Conservation (phyloP, 148 eudicot genomes). For the Persicaria tinctoria region DNA sequence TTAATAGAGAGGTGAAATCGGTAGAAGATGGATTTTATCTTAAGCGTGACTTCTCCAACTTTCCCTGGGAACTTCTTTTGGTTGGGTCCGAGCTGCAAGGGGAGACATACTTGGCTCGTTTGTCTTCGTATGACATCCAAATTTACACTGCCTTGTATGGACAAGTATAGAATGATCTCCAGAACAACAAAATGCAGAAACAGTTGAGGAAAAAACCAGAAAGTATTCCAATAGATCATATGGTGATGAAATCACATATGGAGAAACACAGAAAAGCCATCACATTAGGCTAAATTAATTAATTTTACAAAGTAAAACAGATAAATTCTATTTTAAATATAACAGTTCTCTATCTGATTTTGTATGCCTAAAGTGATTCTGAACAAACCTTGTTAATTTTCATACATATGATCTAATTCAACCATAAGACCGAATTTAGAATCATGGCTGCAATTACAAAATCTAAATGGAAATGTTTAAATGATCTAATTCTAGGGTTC, state of each 20-base stretch:
- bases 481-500: not conserved
- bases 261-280: too few relatives aligned
- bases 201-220: too few relatives aligned
- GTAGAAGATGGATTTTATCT: constrained; percentile 30
- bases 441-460: not conserved
- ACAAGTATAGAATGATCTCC: too few relatives aligned
- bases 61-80: constrained; percentile 86
- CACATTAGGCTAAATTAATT: not conserved
- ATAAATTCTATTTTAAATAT: not conserved
- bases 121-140: too few relatives aligned
- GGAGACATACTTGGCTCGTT: constrained; percentile 49
- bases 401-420: not conserved
- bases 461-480: not conserved
- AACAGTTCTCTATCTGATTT: not conserved
- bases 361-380: not conserved
- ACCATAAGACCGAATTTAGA: not conserved
- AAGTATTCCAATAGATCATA: too few relatives aligned
- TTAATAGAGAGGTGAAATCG: too few relatives aligned
- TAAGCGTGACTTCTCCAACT: constrained; percentile 91
- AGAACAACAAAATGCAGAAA: too few relatives aligned
- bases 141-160: too few relatives aligned
- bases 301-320: not conserved
- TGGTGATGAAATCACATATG: too few relatives aligned
- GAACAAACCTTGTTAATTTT: not conserved
- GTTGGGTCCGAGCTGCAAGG: constrained; percentile 42